Evolutionary conservation across 2,329 filamentous ascomycete species (phyloP), one percentile per base, ranked within the genome.

Genomic region (Cladophialophora chaetospira): DNA sequence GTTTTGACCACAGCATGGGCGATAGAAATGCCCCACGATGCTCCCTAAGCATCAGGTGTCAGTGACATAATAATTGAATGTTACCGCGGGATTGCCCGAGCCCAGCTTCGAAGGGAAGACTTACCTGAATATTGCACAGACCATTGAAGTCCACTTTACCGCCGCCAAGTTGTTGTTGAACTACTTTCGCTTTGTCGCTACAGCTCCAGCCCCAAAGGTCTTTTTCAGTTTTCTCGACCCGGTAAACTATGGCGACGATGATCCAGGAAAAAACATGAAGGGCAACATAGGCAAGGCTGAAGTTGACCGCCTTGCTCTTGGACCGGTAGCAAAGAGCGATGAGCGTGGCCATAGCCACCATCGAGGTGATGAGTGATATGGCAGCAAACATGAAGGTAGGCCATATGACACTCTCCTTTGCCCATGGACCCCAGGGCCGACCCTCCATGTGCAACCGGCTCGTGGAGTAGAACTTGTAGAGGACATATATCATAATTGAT

Each of bases 191-290:
- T 9, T 26, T 40, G 42, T 51, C 52, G 40, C 25, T 42, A 26
- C 58, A 61, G 36, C 48, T 61, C 58, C 58, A 58, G 10, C 58
- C 58, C 55, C 58, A 61, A 4, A 61, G 35, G 38, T 58, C 58
- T 6, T 55, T 45, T 10, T 40, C 36, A 13, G 31, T 51, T 36
- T 58, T 61, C 23, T 43, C 55, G 11, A 47, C 38, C 19, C 50
- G 35, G 25, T 61, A 61, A 15, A 52, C 23, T 1, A 53, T 42
- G 10, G 58, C 21, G 10, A 54, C 55, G 6, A 47, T 44, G 19
- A 58, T n/a, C 58, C 58, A 61, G 5, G 21, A 15, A 10, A 33
- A 11, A 19, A 54, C 46, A 38, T 57, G 36, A 2, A 38, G 29
- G 13, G 40, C 13, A n/a, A 35, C 53, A 17, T 46, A 53, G 10